These are phyloP conservation scores for Penicillium corylophilum DNA, from an alignment of 2,329 filamentous ascomycete genomes.

Conservation along the genomic window DNA sequence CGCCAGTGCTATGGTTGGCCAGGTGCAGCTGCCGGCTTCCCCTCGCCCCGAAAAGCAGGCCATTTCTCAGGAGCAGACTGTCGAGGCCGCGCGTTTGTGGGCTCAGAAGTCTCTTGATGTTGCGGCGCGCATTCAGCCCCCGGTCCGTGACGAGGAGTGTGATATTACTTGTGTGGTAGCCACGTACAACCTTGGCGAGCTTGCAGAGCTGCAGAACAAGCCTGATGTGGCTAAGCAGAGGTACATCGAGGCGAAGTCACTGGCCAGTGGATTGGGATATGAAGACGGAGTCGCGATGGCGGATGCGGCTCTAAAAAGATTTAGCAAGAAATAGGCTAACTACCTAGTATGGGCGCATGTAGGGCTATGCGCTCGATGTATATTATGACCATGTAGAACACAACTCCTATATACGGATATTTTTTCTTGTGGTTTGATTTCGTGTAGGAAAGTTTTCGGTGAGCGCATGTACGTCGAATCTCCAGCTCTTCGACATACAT, in stretches of 20 bases:
- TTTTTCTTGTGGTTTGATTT: too few relatives aligned
- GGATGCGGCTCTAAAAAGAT: constrained; percentile 31
- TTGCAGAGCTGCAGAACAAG: constrained; percentile 73
- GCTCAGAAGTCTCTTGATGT: constrained; percentile 72
- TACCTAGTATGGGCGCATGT: background rate
- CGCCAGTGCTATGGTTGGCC: constrained; percentile 46
- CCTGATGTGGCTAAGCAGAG: constrained; percentile 62
- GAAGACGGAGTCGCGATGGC: constrained; percentile 34
- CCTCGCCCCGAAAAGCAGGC: constrained; percentile 29
- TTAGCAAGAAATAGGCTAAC: constrained; percentile 22
- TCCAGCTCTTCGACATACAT: too few relatives aligned
- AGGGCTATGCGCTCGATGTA: constrained; percentile 9
- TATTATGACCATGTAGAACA: constrained; percentile 17
- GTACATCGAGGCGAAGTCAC: constrained; percentile 66
- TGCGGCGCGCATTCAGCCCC: constrained; percentile 63
- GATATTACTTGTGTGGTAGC: constrained; percentile 80
- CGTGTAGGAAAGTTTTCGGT: too few relatives aligned
- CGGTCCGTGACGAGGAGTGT: constrained; percentile 72
- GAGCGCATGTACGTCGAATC: too few relatives aligned
- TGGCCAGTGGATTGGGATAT: constrained; percentile 51
- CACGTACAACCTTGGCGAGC: constrained; percentile 81
- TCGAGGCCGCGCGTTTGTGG: constrained; percentile 74
- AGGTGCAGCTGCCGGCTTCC: constrained; percentile 29
- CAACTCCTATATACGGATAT: constrained; percentile 3
- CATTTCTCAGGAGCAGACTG: constrained; percentile 59